A percentile compares a stretch with the other conserved stretches of the same genome.
Conservation (phyloP, 2,329 filamentous ascomycete species). For the Colletotrichum incanum region DNA sequence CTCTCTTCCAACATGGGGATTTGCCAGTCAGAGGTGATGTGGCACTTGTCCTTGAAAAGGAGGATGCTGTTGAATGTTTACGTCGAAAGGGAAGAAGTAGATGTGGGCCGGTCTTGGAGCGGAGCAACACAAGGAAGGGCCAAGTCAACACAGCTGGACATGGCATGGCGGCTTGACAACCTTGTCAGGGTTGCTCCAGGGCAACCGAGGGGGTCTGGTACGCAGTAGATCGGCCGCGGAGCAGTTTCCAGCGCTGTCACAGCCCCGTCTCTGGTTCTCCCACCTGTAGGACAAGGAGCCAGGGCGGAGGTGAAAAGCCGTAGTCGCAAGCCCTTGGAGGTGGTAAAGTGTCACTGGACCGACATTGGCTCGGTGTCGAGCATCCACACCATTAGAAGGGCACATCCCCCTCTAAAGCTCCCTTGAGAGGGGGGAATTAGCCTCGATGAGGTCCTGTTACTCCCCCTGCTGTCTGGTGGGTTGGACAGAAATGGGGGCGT, state of each 20-base stretch:
- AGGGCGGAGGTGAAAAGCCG: slow-evolving; percentile 1
- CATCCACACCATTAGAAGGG: not conserved
- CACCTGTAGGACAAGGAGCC: slow-evolving; percentile 13
- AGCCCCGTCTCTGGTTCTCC: slow-evolving; percentile 9
- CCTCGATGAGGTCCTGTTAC: not conserved
- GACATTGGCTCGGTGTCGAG: slow-evolving; percentile 8
- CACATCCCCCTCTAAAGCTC: not conserved
- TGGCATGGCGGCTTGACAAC: slow-evolving; percentile 1
- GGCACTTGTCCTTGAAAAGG: not conserved
- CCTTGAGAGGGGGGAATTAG: not conserved
- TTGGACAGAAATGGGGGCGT: not conserved
- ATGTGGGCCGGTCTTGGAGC: slow-evolving; percentile 5
- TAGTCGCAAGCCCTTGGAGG: slow-evolving; percentile 19
- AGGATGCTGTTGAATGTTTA: not conserved
- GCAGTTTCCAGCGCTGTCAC: slow-evolving; percentile 28
- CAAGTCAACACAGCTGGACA: slow-evolving; percentile 2
- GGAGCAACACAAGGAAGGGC: not conserved
- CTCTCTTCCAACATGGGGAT: not conserved
- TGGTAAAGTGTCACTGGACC: slow-evolving; percentile 12
- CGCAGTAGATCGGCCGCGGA: slow-evolving; percentile 11
- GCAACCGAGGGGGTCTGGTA: slow-evolving; percentile 3
- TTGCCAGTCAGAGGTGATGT: not conserved
- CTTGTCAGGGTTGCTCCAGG: not conserved
- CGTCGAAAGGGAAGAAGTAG: not conserved
- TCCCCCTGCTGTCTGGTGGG: slow-evolving; percentile 3